Base-by-base conservation (phyloP, 169 alveolate species). In the Cryptosporidium tyzzeri region DNA sequence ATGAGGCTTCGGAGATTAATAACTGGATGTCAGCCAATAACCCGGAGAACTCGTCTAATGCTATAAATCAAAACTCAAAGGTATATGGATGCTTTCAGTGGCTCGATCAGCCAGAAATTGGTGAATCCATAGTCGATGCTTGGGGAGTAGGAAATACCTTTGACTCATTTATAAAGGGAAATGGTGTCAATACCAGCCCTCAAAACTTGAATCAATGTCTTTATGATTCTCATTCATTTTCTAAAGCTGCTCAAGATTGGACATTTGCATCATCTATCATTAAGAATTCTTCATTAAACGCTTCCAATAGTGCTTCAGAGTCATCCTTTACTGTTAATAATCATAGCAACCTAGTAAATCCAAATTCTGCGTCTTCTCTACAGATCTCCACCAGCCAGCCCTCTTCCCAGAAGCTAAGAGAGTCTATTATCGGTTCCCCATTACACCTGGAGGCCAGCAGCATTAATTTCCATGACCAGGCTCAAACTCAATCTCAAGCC, bases 41-140 rank as follows among this genome's bases (percentile, higher is more conserved):
- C 9, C 21, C 67, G 8, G 37, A 55, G 67, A 55, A 26, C 67
- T 10, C n/a, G 6, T 26, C 67, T 26, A 55, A 26, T 29, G 67
- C 67, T 55, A 55, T 55, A 10, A 55, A 26, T 55, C 29, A 9
- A 55, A 21, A 6, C 67, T 26, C 67, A 3, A 37, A 33, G 51
- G 71, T 8, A 9, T 35, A 21, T 3, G 48, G 29, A 35, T 65
- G 33, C 5, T 35, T 65, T 29, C 71, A 37, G 53, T 65, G 71
- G 71, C 71, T 37, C 51, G 71, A 33, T 33, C 71, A 33, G 23
- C 71, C 71, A 29, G 71, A 37, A 33, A n/a, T 31, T 31, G 71
- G 71, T 2, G 71, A 65, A 29, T 35, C 23, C 21, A 37, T 31
- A 12, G 23, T 44, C 18, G 71, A 65, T 14, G 18, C 71, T 29